Evolutionary conservation across 768 basidiomycete species (phyloP).

Genomic region (Tulasnella sp.): DNA sequence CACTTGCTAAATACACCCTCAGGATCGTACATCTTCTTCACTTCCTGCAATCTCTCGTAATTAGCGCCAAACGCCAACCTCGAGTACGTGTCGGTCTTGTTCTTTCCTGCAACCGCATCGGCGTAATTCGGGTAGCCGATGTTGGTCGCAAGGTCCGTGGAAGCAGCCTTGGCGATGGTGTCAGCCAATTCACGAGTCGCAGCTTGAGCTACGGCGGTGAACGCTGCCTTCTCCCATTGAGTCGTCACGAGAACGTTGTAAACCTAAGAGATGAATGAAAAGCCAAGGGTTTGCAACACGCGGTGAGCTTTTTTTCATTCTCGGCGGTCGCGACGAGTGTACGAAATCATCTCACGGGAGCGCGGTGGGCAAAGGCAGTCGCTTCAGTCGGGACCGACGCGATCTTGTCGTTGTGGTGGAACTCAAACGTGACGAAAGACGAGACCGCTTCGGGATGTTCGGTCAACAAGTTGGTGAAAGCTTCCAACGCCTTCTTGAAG

Average conservation of each 20-base stretch:
- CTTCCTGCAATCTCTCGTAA: neutral
- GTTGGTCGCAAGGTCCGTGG: neutral
- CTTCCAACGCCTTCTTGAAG: conserved; percentile 17
- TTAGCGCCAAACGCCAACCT: conserved; percentile 14
- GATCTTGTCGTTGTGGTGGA: conserved; percentile 16
- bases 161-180: conserved; percentile 5
- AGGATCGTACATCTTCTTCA: conserved; percentile 18
- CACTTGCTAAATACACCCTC: conserved; percentile 14
- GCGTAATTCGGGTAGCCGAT: conserved; percentile 18
- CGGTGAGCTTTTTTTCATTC: neutral
- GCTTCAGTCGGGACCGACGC: conserved; percentile 9
- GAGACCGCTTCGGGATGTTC: neutral
- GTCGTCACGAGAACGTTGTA: conserved; percentile 10
- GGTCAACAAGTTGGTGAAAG: neutral
- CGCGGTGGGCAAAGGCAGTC: conserved; percentile 14
- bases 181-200: neutral
- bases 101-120: conserved; percentile 2
- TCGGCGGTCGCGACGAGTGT: neutral
- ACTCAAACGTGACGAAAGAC: conserved; percentile 9
- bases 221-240: conserved; percentile 14
- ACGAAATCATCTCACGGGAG: conserved; percentile 5
- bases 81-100: conserved; percentile 15
- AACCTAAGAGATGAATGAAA: neutral
- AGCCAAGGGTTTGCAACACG: neutral
- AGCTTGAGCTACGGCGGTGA: neutral